Conservation (phyloP, 176 grass and related monocot species). For the Puya raimondii region DNA sequence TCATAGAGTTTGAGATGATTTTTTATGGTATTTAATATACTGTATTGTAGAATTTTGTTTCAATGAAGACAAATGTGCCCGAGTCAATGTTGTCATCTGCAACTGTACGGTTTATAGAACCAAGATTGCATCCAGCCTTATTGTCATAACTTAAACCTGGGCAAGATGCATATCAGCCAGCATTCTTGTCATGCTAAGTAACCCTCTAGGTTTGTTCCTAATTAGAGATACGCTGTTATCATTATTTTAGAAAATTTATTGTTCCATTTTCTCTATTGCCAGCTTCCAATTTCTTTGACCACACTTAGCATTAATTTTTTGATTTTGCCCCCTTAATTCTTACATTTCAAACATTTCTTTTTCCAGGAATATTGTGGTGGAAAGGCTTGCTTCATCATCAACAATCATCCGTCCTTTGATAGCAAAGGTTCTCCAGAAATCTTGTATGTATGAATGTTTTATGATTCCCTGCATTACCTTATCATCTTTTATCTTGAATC, state of each 20-base stretch:
- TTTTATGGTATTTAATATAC: no score
- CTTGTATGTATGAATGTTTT: slow-evolving; percentile 23
- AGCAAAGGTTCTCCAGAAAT: slow-evolving; percentile 44
- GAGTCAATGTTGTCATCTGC: no score
- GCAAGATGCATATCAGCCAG: no score
- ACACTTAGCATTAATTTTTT: neutral
- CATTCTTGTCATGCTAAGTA: no score
- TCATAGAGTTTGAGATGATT: no score
- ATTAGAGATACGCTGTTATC: no score
- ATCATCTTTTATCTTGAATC: neutral
- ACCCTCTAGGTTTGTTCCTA: no score
- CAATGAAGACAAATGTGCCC: neutral
- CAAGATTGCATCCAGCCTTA: no score
- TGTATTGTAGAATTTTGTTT: no score
- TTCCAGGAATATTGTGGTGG: slow-evolving; percentile 49
- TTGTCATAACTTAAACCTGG: no score
- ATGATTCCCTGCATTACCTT: neutral
- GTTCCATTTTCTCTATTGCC: neutral
- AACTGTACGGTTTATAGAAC: no score
- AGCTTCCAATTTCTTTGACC: neutral
- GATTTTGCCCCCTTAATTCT: neutral
- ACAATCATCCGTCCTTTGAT: slow-evolving; percentile 34
- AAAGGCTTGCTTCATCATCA: slow-evolving; percentile 52
- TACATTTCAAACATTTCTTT: neutral
- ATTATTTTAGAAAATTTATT: neutral